A percentile compares a stretch with the other conserved stretches of the same genome.
phyloP scores from a whole-genome alignment of 805 yeast genomes.

The Lachancea quebecensis region DNA sequence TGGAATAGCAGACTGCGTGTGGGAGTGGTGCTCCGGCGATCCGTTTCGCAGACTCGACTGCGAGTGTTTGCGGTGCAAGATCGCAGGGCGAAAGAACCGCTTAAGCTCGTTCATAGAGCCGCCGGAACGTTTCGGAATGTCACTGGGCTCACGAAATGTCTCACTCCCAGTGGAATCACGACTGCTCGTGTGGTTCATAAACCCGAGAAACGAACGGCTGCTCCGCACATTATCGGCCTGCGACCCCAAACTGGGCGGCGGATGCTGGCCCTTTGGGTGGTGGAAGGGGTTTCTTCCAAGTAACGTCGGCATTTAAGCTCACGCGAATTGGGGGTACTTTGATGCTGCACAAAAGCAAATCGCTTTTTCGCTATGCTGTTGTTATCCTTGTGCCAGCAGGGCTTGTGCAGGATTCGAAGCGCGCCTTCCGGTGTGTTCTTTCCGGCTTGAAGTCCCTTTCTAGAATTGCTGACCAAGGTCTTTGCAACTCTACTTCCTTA shows the following conservation, averaged over 20 bases:
- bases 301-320: constrained; percentile 21
- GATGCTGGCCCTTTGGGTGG: constrained; percentile 7
- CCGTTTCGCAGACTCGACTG: constrained; percentile 14
- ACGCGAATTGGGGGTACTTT: background rate
- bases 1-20: constrained; percentile 33
- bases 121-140: constrained; percentile 6
- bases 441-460: no score
- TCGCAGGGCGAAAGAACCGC: constrained; percentile 57
- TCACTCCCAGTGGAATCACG: constrained; percentile 28
- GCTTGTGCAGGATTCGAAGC: no score
- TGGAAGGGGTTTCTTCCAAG: constrained; percentile 28
- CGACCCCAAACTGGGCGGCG: background rate
- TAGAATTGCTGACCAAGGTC: no score
- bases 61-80: constrained; percentile 19
- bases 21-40: constrained; percentile 20
- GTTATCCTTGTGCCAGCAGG: background rate
- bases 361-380: background rate
- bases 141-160: background rate
- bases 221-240: constrained; percentile 2
- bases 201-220: constrained; percentile 27
- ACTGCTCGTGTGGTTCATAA: constrained; percentile 27
- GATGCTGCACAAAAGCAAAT: background rate
- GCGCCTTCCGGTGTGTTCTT: no score
- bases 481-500: no score
- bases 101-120: constrained; percentile 64